These are phyloP conservation scores for Trichophaea hybrida DNA, from an alignment of 2,329 filamentous ascomycete genomes.

Conservation along the genomic window DNA sequence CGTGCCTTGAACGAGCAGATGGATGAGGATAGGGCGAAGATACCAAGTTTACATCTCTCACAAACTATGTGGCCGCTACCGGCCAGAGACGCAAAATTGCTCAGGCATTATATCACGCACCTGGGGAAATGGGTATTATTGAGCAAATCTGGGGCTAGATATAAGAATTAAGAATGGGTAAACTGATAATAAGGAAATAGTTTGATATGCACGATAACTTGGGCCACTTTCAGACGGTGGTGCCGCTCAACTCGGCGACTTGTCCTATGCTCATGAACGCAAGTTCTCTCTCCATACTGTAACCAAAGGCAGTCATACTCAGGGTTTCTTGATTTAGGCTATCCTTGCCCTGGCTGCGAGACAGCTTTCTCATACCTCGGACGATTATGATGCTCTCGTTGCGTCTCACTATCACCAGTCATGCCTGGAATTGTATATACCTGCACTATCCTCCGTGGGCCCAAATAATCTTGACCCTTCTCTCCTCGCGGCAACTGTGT, in stretches of 20 bases:
- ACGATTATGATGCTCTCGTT: neutral
- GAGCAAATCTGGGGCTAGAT: too few relatives aligned
- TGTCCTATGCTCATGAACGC: constrained; percentile 1
- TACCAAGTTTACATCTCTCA: neutral
- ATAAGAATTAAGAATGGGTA: neutral
- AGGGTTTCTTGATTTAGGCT: neutral
- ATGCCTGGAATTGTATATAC: neutral
- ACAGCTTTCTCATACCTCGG: neutral
- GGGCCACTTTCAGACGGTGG: neutral
- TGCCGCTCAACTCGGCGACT: neutral
- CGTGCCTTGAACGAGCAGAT: neutral
- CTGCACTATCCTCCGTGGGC: neutral
- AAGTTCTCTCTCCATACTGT: too few relatives aligned
- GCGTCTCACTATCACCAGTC: neutral
- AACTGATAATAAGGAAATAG: neutral
- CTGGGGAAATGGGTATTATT: neutral
- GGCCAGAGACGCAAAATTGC: neutral
- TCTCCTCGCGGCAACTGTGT: neutral
- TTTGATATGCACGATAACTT: neutral
- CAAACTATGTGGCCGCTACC: neutral
- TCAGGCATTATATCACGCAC: constrained; percentile 2
- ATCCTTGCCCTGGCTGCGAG: constrained; percentile 1
- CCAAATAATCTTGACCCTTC: neutral
- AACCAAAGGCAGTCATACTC: too few relatives aligned
- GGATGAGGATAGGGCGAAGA: neutral